A percentile compares a stretch with the other conserved stretches of the same genome.
phyloP scores from a whole-genome alignment of 192 early-diverging fungal species.

The Phlyctochytrium bullatum region DNA sequence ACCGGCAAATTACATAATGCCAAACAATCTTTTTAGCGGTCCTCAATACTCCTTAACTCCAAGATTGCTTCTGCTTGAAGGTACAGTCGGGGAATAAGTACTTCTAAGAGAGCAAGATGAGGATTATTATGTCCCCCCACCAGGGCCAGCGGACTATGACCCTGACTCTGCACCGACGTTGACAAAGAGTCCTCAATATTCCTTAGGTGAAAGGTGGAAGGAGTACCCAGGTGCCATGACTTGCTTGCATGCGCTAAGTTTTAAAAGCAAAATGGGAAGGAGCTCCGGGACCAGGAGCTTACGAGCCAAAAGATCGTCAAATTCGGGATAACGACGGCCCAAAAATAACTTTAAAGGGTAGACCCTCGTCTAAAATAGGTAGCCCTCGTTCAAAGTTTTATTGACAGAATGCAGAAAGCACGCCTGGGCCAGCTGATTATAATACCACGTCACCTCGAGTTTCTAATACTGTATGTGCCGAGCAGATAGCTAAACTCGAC shows the following conservation, averaged over 20 bases:
- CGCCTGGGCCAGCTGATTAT: slow-evolving; percentile 55
- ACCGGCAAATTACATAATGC: slow-evolving; percentile 56
- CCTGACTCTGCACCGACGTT: slow-evolving; percentile 27
- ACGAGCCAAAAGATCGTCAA: slow-evolving; percentile 52
- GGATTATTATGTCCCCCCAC: slow-evolving; percentile 9
- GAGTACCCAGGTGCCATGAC: slow-evolving; percentile 7
- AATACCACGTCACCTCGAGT: slow-evolving; percentile 14
- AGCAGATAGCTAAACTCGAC: slow-evolving; percentile 30
- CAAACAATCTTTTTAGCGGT: slow-evolving; percentile 39
- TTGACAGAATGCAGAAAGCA: slow-evolving; percentile 16
- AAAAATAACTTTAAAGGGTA: slow-evolving; percentile 47
- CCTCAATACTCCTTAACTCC: slow-evolving; percentile 44
- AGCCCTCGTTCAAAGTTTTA: neutral
- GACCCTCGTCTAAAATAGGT: slow-evolving; percentile 25
- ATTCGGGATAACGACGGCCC: slow-evolving; percentile 44
- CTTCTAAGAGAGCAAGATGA: slow-evolving; percentile 26
- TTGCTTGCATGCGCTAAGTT: neutral
- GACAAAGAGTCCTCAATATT: slow-evolving; percentile 30
- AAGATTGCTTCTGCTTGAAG: slow-evolving; percentile 29
- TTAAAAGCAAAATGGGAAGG: slow-evolving; percentile 15
- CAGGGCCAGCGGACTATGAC: slow-evolving; percentile 44
- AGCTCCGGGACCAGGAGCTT: slow-evolving; percentile 43
- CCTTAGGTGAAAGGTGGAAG: slow-evolving; percentile 29
- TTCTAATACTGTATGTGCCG: slow-evolving; percentile 18
- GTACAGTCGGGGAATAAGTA: slow-evolving; percentile 8